A percentile compares a stretch with the other conserved stretches of the same genome.
These are phyloP conservation scores for Caryopteris hybrid DNA, from an alignment of 305 asterid genomes.

Conservation along the genomic window DNA sequence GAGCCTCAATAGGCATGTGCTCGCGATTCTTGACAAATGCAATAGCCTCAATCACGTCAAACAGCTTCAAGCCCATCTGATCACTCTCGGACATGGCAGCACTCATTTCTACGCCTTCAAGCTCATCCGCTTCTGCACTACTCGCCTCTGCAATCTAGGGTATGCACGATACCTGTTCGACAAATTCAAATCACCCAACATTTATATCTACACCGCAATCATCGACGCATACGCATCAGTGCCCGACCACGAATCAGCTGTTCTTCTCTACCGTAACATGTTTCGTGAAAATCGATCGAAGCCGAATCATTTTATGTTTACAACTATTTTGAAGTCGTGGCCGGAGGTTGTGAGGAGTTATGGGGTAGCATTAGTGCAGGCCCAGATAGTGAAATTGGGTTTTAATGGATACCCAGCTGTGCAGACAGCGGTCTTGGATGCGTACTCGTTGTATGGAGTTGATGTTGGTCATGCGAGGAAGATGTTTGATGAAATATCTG, in stretches of 20 bases:
- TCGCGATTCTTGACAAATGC: constrained; percentile 52
- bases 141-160: constrained; percentile 35
- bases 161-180: constrained; percentile 72
- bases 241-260: constrained; percentile 46
- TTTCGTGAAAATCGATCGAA: constrained; percentile 38
- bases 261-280: constrained; percentile 55
- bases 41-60: constrained; percentile 46
- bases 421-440: constrained; percentile 66
- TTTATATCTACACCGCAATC: constrained; percentile 58
- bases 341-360: constrained; percentile 39
- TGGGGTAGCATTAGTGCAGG: constrained; percentile 62
- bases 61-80: constrained; percentile 71
- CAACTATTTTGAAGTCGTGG: constrained; percentile 53
- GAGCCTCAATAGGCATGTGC: constrained; percentile 47
- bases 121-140: constrained; percentile 67
- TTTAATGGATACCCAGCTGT: constrained; percentile 50
- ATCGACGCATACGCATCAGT: constrained; percentile 41
- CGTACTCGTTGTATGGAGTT: constrained; percentile 43
- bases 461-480: constrained; percentile 45
- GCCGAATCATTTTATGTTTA: constrained; percentile 63
- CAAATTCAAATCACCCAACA: constrained; percentile 47
- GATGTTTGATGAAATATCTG: constrained; percentile 77
- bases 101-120: constrained; percentile 74
- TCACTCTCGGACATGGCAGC: constrained; percentile 53
- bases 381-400: constrained; percentile 61